Base-by-base conservation (phyloP, 2,329 filamentous ascomycete genomes). In the Trichoderma pleuroti region DNA sequence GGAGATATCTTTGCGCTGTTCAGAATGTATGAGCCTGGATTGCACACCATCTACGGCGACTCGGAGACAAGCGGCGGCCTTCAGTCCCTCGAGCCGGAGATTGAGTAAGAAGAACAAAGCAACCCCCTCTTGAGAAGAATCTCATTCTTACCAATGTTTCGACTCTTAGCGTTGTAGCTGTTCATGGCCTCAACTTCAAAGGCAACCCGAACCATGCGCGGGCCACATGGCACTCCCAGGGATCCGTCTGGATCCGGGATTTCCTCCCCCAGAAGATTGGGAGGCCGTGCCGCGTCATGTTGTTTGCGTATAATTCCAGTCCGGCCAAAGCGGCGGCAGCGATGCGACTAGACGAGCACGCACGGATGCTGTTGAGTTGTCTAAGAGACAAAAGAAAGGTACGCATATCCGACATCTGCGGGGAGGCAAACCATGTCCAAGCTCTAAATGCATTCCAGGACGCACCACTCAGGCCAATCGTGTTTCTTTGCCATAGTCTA, bases 401-500 rank as follows among this genome's bases (percentile, higher is more conserved):
- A 24, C 28, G 16, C 14, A 39, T 18, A 46, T n/a, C 39, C 18
- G 49, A 42, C 9, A 42, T 14, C 4, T 30, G 16, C 8, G 12
- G 11, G n/a, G 52, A 34, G 24, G 9, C 36, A n/a, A 59, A 60
- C 12, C 9, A 2, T 9, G 12, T 42, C 28, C 11, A 42, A 56
- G 57, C 30, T 61, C 66, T 69, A 52, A 52, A 69, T 39, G 16
- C 18, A 5, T 36, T 18, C 5, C 36, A 70, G 69, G 62, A 56
- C 16, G 11, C 54, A 9, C 52, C 52, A 9, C 52, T 42, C 34
- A 66, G 66, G 46, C 70, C 68, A 36, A 67, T 72, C 26, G 5
- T 72, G 42, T 70, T 71, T 30, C 36, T 71, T 18, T 71, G 72
- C n/a, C 72, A 73, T 28, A 73, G 72, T n/a, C 26, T 73, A 11